Conservation (phyloP, 345 rosid genomes). For the Brassica carinata region DNA sequence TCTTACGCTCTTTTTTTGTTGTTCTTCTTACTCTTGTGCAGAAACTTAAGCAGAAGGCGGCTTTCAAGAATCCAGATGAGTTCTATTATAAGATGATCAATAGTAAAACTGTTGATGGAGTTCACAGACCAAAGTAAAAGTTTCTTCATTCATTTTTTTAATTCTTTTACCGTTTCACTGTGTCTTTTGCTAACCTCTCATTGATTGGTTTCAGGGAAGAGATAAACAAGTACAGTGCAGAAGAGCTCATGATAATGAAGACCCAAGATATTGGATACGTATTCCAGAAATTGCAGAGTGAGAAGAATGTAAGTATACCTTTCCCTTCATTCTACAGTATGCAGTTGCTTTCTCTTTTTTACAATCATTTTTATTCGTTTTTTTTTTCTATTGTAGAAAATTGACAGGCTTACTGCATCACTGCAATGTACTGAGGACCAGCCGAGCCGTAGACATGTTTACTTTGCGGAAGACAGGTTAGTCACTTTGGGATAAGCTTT, state of each 20-base stretch:
- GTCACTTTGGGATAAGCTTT: not conserved
- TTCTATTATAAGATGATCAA: constrained; percentile 84
- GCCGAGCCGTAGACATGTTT: constrained; percentile 55
- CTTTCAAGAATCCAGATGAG: constrained; percentile 84
- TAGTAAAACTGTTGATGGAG: constrained; percentile 59
- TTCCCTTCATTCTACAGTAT: not conserved
- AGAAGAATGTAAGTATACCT: constrained; percentile 54
- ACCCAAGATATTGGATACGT: constrained; percentile 91
- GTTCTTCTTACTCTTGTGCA: constrained; percentile 22
- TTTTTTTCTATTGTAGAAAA: constrained; percentile 58
- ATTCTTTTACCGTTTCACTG: not conserved
- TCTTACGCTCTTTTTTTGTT: constrained; percentile 5
- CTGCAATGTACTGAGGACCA: constrained; percentile 67
- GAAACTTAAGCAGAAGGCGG: constrained; percentile 86
- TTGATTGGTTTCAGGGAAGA: constrained; percentile 53
- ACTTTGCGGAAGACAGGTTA: constrained; percentile 85
- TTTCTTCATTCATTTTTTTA: not conserved
- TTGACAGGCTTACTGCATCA: constrained; percentile 68
- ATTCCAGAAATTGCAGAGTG: constrained; percentile 80
- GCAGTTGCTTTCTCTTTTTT: constrained; percentile 5
- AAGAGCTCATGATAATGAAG: constrained; percentile 86
- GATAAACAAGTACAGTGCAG: constrained; percentile 70
- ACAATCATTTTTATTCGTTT: not conserved
- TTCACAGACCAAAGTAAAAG: constrained; percentile 66
- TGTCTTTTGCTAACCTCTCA: not conserved